Percentiles rank a stretch among this genome's conserved stretches.
Evolutionary conservation across 1,284 basidiomycete genomes (phyloP).

Genomic region (Termitomyces sp.): DNA sequence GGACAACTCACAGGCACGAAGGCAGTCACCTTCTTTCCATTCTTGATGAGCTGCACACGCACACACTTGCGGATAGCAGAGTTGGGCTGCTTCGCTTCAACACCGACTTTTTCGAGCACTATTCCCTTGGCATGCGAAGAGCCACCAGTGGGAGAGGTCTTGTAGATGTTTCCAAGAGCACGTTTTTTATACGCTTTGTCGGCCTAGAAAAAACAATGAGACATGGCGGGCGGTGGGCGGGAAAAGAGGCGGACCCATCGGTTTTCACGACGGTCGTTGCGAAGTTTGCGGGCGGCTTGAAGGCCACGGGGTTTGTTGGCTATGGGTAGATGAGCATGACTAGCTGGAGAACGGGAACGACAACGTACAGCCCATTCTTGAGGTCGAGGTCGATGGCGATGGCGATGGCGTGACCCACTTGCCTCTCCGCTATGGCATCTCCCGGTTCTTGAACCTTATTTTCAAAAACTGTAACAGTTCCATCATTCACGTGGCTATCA

Average conservation of each 20-base stretch:
- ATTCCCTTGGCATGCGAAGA: constrained; percentile 99
- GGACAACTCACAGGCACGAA: constrained; percentile 55
- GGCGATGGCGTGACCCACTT: neutral
- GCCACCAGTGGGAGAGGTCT: constrained; percentile 99
- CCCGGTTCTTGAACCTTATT: constrained; percentile 33
- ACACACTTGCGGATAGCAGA: constrained; percentile 99
- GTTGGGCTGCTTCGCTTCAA: constrained; percentile 98
- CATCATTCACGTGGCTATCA: constrained; percentile 5
- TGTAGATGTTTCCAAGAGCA: constrained; percentile 99
- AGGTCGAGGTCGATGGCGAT: constrained; percentile 38
- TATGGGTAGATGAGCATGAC: constrained; percentile 25
- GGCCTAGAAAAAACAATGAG: constrained; percentile 51
- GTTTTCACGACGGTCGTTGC: constrained; percentile 91
- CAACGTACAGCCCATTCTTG: constrained; percentile 81
- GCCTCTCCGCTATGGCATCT: constrained; percentile 15
- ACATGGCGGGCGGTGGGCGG: neutral
- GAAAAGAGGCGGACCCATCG: constrained; percentile 74
- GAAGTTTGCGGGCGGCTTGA: constrained; percentile 98
- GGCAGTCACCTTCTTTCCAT: constrained; percentile 99
- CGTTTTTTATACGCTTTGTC: constrained; percentile 99
- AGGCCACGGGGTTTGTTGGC: constrained; percentile 99
- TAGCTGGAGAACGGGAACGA: constrained; percentile 12
- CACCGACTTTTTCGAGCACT: constrained; percentile 97
- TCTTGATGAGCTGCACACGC: constrained; percentile 99
- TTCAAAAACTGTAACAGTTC: constrained; percentile 32